A percentile compares a stretch with the other conserved stretches of the same genome.
Conservation (phyloP, 345 rosid species). For the Zanthoxylum bungeanum region DNA sequence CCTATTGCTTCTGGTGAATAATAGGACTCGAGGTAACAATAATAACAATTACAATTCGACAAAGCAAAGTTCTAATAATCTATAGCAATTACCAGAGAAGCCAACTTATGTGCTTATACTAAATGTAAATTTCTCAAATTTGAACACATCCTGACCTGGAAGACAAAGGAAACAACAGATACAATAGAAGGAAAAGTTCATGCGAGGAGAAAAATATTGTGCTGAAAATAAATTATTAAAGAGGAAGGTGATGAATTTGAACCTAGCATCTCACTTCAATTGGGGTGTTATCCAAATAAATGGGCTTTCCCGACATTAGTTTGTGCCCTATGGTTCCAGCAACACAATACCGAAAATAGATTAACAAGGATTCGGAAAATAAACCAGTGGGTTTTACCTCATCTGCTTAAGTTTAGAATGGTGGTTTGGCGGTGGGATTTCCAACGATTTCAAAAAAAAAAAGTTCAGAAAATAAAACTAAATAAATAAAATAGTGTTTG, state of each 20-base stretch:
- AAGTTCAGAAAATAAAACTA: no score
- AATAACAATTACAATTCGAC: no score
- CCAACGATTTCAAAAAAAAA: no score
- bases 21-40: no score
- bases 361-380: neutral
- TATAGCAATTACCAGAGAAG: no score
- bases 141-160: neutral
- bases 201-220: neutral
- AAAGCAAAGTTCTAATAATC: no score
- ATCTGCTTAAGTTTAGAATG: no score
- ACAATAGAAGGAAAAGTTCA: neutral
- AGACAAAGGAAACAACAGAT: conserved; percentile 14
- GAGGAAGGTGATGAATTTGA: conserved; percentile 5
- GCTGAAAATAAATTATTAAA: neutral
- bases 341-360: conserved; percentile 65
- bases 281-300: conserved; percentile 74
- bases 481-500: no score
- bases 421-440: no score
- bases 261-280: conserved; percentile 97
- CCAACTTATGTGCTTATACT: no score
- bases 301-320: conserved; percentile 84
- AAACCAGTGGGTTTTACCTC: neutral
- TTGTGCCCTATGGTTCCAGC: conserved; percentile 93
- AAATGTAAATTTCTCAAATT: neutral
- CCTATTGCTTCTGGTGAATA: no score